Evolutionary conservation across 257 asterid genomes (phyloP).

Genomic region (Nicotiana noctiflora): DNA sequence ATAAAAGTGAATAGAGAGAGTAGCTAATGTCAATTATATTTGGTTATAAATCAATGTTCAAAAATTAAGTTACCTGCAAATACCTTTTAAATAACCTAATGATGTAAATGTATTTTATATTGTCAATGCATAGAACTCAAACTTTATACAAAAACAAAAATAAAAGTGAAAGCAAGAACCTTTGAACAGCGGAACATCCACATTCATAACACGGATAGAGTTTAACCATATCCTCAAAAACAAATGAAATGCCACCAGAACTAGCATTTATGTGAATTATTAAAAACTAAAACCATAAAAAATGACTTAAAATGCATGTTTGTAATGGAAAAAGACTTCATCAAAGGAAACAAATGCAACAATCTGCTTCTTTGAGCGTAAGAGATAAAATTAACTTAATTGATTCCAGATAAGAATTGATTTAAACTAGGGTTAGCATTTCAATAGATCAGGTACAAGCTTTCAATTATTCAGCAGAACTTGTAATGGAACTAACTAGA

Average conservation of each 20-base stretch:
- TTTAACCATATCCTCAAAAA: not conserved
- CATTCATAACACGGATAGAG: not conserved
- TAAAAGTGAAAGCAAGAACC: no score
- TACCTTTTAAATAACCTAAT: not conserved
- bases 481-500: not conserved
- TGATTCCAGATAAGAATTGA: not conserved
- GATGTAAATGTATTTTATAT: not conserved
- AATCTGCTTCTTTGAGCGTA: not conserved
- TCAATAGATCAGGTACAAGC: not conserved
- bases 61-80: not conserved
- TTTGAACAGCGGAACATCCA: not conserved
- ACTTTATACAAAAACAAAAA: no score
- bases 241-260: not conserved
- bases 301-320: not conserved
- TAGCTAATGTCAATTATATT: not conserved
- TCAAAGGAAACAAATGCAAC: not conserved
- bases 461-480: not conserved
- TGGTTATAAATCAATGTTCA: not conserved
- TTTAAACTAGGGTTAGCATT: not conserved
- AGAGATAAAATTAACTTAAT: not conserved
- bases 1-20: no score
- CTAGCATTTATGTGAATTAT: not conserved
- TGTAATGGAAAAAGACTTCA: not conserved
- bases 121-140: no score
- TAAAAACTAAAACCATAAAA: not conserved